Evolutionary conservation across 2,329 filamentous ascomycete species (phyloP), one percentile per base, ranked within the genome.

Genomic region (Colletotrichum trifolii): DNA sequence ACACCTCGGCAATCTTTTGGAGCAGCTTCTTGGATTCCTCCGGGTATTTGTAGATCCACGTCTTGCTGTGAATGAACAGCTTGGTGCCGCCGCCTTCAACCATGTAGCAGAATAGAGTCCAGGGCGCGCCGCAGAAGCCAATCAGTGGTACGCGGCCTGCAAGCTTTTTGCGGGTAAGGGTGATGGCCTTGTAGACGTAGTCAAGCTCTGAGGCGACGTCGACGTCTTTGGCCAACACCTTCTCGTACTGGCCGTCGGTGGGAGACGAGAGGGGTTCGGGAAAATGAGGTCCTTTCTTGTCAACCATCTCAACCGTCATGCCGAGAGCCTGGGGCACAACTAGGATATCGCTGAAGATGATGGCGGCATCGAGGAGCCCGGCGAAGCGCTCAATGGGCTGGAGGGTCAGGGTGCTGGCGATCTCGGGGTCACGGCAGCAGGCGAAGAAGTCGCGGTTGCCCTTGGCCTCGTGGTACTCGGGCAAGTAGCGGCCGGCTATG

Each of bases 81-180:
- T 98, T 98, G 71, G 91, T 96, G 47, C 96, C 96, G 52, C 96
- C 96, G 13, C 96, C 96, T 79, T 99, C 96, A 15, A 98, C 93
- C 96, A 99, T 99, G 82, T 99, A 99, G 82, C 95, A 97, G 74
- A 99, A 86, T 65, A 99, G 80, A 2, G 96, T 99, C 93, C 96
- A 99, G 1, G 96, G 96, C 8, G 96, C 94, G 59, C 96, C 96
- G 73, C 94, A 97, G 82, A 99, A 99, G 40, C 96, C 96, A 75
- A 97, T 96, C 69, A 99, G 81, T 6, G 96, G 96, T 38, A 99
- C 96, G 49, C 94, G 86, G 1, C 96, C 96, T 52, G 89, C 85
- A 56, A 99, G 81, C 83, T 97, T 97, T 76, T 92, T 86, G 70
- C 96, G 86, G 34, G 96, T 98, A 73, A 97, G 78, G 0, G 94